Conservation (phyloP, 1,284 basidiomycete species). For the Rhodotorula glutinis region DNA sequence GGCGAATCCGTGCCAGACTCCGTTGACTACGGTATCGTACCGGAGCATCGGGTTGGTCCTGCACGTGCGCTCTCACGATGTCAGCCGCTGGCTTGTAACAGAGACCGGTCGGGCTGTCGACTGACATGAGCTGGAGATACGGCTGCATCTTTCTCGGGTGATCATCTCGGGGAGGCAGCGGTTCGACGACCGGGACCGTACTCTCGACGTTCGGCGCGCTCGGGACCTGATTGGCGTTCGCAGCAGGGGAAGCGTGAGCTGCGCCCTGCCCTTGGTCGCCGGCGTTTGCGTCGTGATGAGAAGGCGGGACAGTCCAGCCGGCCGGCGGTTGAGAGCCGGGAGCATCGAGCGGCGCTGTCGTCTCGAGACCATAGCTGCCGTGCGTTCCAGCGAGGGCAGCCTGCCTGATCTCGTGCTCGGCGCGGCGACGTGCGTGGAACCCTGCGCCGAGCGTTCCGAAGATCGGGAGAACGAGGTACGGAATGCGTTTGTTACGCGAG, state of each 20-base stretch:
- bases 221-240: background rate
- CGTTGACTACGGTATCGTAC: conserved; percentile 75
- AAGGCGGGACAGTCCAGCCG: conserved; percentile 5
- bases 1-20: conserved; percentile 70
- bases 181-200: conserved; percentile 15
- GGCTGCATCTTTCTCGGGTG: conserved; percentile 59
- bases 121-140: conserved; percentile 51
- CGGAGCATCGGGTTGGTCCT: conserved; percentile 21
- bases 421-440: conserved; percentile 36
- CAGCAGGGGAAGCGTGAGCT: background rate
- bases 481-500: too few relatives aligned
- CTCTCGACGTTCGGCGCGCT: conserved; percentile 14
- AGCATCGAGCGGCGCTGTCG: conserved; percentile 24
- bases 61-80: background rate
- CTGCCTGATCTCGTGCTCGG: conserved; percentile 20
- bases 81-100: background rate
- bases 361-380: conserved; percentile 19
- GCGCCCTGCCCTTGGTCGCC: conserved; percentile 8
- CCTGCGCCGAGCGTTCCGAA: conserved; percentile 8
- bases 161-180: conserved; percentile 13
- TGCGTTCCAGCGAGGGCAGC: conserved; percentile 24
- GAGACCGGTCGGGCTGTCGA: background rate
- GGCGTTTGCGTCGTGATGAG: conserved; percentile 5
- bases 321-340: background rate
- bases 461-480: background rate